phyloP scores from a whole-genome alignment of 495 filamentous ascomycete genomes.

The Hypoxylon lenormandii region DNA sequence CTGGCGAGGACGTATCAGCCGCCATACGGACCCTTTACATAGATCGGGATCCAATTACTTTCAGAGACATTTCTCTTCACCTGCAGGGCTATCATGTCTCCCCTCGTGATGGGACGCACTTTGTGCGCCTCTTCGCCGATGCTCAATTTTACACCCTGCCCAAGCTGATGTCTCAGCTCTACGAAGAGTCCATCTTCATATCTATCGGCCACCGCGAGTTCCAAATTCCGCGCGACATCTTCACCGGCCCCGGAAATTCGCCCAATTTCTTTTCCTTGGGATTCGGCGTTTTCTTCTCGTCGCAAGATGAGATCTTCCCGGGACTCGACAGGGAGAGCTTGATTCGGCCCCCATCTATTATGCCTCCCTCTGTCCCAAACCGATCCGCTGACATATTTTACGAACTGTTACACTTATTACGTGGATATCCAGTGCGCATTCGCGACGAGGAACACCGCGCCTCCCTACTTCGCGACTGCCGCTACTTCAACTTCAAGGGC shows the following conservation, averaged over 20 bases:
- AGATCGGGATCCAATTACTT: constrained; percentile 91
- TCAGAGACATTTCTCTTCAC: constrained; percentile 88
- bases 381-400: constrained; percentile 82
- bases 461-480: constrained; percentile 84
- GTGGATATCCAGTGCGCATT: constrained; percentile 88
- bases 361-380: constrained; percentile 82
- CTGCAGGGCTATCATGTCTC: constrained; percentile 91
- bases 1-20: constrained; percentile 63
- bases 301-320: constrained; percentile 83
- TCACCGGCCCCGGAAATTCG: constrained; percentile 83
- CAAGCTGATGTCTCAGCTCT: constrained; percentile 90
- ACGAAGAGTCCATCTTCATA: constrained; percentile 90
- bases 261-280: constrained; percentile 97
- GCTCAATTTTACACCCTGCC: constrained; percentile 96
- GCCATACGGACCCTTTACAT: constrained; percentile 83
- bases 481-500: constrained; percentile 92
- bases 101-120: constrained; percentile 85
- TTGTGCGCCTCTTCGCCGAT: constrained; percentile 92
- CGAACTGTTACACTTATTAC: constrained; percentile 83
- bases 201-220: constrained; percentile 87
- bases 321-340: constrained; percentile 82
- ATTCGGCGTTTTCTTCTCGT: constrained; percentile 88
- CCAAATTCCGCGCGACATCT: constrained; percentile 88
- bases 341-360: constrained; percentile 88
- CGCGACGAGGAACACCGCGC: constrained; percentile 80